These are phyloP conservation scores for Triglochin maritima DNA, from an alignment of 106 monocot species.

Conservation along the genomic window DNA sequence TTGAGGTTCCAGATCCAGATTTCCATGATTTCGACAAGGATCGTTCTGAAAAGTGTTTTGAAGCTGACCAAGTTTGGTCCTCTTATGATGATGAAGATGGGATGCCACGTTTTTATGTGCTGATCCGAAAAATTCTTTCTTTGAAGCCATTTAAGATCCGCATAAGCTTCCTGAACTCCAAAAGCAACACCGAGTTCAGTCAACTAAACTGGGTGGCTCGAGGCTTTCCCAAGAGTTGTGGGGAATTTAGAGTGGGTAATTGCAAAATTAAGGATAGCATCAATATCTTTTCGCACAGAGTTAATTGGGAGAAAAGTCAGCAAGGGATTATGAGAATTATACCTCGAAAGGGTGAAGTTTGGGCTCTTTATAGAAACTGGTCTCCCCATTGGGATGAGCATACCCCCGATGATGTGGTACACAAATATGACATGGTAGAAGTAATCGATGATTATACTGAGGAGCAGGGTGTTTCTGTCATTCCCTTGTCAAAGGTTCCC, in stretches of 20 bases:
- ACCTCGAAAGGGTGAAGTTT: conserved; percentile 56
- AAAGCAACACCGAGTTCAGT: conserved; percentile 9
- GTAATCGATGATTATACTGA: conserved; percentile 49
- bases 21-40: conserved; percentile 17
- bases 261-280: conserved; percentile 30
- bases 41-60: conserved; percentile 3
- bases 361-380: conserved; percentile 85
- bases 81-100: conserved; percentile 18
- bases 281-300: conserved; percentile 69
- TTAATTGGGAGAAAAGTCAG: conserved; percentile 34
- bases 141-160: conserved; percentile 15
- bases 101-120: conserved; percentile 14
- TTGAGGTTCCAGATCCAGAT: conserved; percentile 27
- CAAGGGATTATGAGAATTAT: conserved; percentile 51
- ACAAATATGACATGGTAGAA: conserved; percentile 78
- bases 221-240: conserved; percentile 42
- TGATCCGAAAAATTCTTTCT: conserved; percentile 8
- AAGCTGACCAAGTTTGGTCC: conserved; percentile 11
- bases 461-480: conserved; percentile 35
- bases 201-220: conserved; percentile 1
- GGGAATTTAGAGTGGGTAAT: conserved; percentile 40
- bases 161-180: conserved; percentile 7
- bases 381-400: conserved; percentile 55
- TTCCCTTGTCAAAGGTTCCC: conserved; percentile 48
- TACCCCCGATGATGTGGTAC: conserved; percentile 47